A percentile compares a stretch with the other conserved stretches of the same genome.
Evolutionary conservation across 2,329 filamentous ascomycete species (phyloP).

Genomic region (Simplicillium aogashimaense): DNA sequence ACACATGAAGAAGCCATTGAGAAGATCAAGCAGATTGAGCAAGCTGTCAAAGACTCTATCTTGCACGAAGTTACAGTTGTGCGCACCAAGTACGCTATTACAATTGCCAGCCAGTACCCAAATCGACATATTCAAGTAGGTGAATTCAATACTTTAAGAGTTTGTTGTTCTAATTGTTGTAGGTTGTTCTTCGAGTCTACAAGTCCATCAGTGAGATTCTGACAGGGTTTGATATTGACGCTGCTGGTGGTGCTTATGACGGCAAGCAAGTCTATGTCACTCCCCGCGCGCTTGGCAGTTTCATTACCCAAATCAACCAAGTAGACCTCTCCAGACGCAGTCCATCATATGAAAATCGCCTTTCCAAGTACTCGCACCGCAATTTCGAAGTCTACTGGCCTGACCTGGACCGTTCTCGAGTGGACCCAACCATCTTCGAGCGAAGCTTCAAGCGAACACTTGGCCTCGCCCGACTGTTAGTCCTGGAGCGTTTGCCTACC

Average conservation of each 20-base stretch:
- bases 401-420: slow-evolving; percentile 58
- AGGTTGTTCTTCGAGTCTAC: slow-evolving; percentile 80
- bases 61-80: slow-evolving; percentile 77
- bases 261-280: slow-evolving; percentile 71
- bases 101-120: slow-evolving; percentile 76
- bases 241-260: slow-evolving; percentile 71
- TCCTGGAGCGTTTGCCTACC: slow-evolving; percentile 70
- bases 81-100: slow-evolving; percentile 78
- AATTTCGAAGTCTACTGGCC: slow-evolving; percentile 81
- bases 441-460: slow-evolving; percentile 66
- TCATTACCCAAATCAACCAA: slow-evolving; percentile 73
- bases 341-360: slow-evolving; percentile 77
- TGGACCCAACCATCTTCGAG: slow-evolving; percentile 84
- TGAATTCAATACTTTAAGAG: neutral
- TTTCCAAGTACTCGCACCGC: slow-evolving; percentile 76
- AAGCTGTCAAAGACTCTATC: slow-evolving; percentile 63
- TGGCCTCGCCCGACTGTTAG: slow-evolving; percentile 68
- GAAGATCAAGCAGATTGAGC: slow-evolving; percentile 78
- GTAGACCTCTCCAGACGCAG: slow-evolving; percentile 72
- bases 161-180: slow-evolving; percentile 5
- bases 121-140: slow-evolving; percentile 63
- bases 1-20: slow-evolving; percentile 67
- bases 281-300: slow-evolving; percentile 67
- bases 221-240: slow-evolving; percentile 83
- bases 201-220: slow-evolving; percentile 76